phyloP scores from a whole-genome alignment of 805 yeast genomes.

The Lipomyces sp. region DNA sequence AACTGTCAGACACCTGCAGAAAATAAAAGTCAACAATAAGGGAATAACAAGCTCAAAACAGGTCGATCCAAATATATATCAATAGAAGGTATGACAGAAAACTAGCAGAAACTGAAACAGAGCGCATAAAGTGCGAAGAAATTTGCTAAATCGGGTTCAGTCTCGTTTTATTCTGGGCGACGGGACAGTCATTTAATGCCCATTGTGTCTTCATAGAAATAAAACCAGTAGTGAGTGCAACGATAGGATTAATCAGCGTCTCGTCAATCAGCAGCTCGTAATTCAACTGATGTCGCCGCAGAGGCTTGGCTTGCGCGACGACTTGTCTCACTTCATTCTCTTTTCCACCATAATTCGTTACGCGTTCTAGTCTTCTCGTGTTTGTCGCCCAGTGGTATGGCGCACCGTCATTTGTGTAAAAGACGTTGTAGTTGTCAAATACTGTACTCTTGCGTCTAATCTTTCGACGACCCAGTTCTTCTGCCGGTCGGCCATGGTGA shows the following conservation, averaged over 20 bases:
- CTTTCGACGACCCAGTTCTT: conserved; percentile 19
- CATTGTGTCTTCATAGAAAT: conserved; percentile 70
- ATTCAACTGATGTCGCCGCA: conserved; percentile 65
- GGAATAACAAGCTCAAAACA: background rate
- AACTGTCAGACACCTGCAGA: background rate
- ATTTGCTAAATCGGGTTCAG: conserved; percentile 1
- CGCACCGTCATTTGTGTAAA: conserved; percentile 58
- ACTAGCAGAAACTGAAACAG: background rate
- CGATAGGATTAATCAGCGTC: conserved; percentile 53
- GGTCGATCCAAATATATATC: background rate
- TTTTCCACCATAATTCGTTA: conserved; percentile 61
- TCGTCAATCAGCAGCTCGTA: conserved; percentile 62
- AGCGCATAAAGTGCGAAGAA: background rate
- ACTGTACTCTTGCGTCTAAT: conserved; percentile 24
- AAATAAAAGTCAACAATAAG: background rate
- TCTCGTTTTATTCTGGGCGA: conserved; percentile 21
- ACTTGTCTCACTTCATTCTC: conserved; percentile 59
- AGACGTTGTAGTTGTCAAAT: conserved; percentile 53
- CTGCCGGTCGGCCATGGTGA: conserved; percentile 12
- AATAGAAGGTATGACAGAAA: background rate
- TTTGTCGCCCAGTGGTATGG: conserved; percentile 62
- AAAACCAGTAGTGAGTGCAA: conserved; percentile 64
- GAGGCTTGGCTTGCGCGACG: conserved; percentile 59
- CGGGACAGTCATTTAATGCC: conserved; percentile 48
- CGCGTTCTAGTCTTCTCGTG: conserved; percentile 56